Conservation (phyloP, 192 early-diverging fungal species). For the Backusella circina region DNA sequence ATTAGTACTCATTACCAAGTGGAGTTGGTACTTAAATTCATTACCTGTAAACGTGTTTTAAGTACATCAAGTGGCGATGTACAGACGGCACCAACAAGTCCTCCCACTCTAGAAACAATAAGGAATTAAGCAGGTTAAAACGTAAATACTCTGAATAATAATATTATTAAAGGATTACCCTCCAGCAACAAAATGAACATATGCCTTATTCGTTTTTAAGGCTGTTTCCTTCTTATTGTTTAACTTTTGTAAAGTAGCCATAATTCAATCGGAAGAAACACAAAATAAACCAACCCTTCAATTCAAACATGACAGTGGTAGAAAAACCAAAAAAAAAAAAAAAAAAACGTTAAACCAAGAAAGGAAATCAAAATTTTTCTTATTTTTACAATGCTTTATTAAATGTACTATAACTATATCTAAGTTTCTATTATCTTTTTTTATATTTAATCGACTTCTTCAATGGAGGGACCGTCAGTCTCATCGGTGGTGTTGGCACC, state of each 20-base stretch:
- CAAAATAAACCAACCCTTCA: background rate
- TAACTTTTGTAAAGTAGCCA: background rate
- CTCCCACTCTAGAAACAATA: constrained; percentile 51
- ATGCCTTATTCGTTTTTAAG: constrained; percentile 17
- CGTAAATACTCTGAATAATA: background rate
- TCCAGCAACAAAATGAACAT: constrained; percentile 62
- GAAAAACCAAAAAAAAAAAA: too few relatives aligned
- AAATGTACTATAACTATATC: background rate
- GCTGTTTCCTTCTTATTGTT: background rate
- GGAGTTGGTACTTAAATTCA: background rate
- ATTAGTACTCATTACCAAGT: background rate
- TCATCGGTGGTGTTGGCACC: constrained; percentile 24
- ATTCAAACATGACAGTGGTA: too few relatives aligned
- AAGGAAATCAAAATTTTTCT: too few relatives aligned
- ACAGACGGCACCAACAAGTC: constrained; percentile 77
- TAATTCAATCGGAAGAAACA: background rate
- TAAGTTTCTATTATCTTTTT: background rate
- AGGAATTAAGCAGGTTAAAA: background rate
- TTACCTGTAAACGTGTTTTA: constrained; percentile 89
- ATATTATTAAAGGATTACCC: constrained; percentile 55
- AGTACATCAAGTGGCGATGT: constrained; percentile 95
- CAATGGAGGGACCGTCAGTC: constrained; percentile 15
- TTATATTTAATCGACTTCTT: constrained; percentile 29
- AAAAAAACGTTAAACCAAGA: too few relatives aligned
- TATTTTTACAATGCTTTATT: background rate